Evolutionary conservation across 352 stramenopile genomes (phyloP).

Genomic region (Globisporangium carolinianum): DNA sequence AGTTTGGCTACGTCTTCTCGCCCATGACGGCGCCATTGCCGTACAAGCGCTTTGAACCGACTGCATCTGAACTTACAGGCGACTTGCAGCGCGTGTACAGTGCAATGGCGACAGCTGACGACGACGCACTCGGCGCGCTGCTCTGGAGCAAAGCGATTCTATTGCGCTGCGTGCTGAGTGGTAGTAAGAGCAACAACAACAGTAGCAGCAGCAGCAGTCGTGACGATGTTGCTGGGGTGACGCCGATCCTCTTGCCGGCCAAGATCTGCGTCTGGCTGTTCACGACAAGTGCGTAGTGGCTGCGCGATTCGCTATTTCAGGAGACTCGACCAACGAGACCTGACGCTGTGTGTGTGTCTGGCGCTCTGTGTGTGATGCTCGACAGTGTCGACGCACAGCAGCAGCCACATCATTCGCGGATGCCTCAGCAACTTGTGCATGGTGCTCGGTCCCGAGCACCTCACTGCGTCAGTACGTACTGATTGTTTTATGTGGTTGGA

Average conservation of each 20-base stretch:
- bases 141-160: constrained; percentile 75
- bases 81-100: constrained; percentile 56
- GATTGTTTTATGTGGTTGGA: constrained; percentile 4
- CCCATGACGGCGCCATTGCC: constrained; percentile 60
- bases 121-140: constrained; percentile 43
- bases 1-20: constrained; percentile 81
- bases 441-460: constrained; percentile 10
- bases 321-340: too few relatives aligned
- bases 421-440: constrained; percentile 73
- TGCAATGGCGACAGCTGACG: constrained; percentile 46
- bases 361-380: neutral
- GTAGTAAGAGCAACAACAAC: constrained; percentile 5
- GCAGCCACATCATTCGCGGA: constrained; percentile 55
- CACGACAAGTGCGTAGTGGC: constrained; percentile 47
- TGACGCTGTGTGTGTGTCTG: constrained; percentile 4
- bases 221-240: neutral
- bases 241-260: constrained; percentile 25
- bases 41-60: constrained; percentile 54
- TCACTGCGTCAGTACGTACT: constrained; percentile 5
- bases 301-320: too few relatives aligned
- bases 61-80: constrained; percentile 37
- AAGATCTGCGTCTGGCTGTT: constrained; percentile 77
- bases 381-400: constrained; percentile 71
- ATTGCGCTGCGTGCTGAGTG: constrained; percentile 36
- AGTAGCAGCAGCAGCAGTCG: neutral